Conservation (phyloP, 495 filamentous ascomycete species). For the Hypoxylon perforatum region DNA sequence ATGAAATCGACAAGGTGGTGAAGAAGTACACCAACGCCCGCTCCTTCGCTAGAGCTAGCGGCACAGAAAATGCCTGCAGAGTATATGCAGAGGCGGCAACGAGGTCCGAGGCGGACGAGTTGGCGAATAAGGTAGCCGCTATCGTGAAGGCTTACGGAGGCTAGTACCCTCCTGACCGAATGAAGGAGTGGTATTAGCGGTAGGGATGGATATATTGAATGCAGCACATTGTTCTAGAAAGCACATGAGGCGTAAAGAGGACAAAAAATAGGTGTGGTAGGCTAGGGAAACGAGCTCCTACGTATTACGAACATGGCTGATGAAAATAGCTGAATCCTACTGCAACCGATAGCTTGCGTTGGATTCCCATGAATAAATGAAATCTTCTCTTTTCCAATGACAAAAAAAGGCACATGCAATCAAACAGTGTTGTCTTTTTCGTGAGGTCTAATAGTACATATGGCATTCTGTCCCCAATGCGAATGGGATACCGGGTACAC, state of each 20-base stretch:
- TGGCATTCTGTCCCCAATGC: no score
- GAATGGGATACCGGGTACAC: no score
- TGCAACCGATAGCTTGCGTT: background rate
- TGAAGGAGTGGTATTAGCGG: background rate
- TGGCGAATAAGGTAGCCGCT: constrained; percentile 82
- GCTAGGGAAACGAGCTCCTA: constrained; percentile 11
- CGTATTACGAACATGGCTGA: constrained; percentile 28
- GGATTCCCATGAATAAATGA: background rate
- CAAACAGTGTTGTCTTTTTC: no score
- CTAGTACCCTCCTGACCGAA: background rate
- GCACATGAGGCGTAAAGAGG: constrained; percentile 8
- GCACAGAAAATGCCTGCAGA: constrained; percentile 94
- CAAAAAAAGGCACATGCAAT: no score
- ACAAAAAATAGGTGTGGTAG: constrained; percentile 11
- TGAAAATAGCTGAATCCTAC: constrained; percentile 17
- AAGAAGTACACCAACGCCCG: constrained; percentile 91
- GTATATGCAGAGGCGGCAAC: constrained; percentile 97
- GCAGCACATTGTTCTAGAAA: constrained; percentile 13
- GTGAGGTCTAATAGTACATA: no score
- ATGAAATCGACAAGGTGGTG: constrained; percentile 84
- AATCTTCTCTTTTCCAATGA: background rate
- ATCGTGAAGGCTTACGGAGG: constrained; percentile 65
- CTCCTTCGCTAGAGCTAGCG: constrained; percentile 89
- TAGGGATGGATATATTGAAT: constrained; percentile 1
- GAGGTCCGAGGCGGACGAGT: constrained; percentile 83